These are phyloP conservation scores for Fusarium equiseti DNA, from an alignment of 2,329 filamentous ascomycete species.

Conservation along the genomic window DNA sequence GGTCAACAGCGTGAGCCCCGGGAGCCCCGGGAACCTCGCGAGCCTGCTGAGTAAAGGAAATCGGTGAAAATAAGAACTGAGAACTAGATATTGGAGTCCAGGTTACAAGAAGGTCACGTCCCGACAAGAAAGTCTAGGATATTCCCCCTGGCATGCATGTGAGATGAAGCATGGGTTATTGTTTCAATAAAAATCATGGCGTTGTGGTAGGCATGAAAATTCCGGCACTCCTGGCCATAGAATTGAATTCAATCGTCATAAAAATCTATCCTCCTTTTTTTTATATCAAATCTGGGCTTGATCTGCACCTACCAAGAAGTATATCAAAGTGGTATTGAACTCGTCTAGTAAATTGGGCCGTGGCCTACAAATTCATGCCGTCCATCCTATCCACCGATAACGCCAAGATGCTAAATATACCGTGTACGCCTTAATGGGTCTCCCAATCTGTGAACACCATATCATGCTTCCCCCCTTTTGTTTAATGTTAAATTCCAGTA, in stretches of 20 bases:
- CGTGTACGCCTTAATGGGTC: conserved; percentile 51
- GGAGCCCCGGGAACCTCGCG: conserved; percentile 62
- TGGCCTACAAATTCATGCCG: conserved; percentile 50
- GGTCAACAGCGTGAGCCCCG: conserved; percentile 63
- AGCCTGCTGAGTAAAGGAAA: conserved; percentile 49
- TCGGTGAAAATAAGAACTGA: conserved; percentile 26
- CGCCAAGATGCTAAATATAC: conserved; percentile 57
- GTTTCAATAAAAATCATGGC: conserved; percentile 54
- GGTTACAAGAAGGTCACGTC: conserved; percentile 42
- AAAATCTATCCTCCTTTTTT: conserved; percentile 34
- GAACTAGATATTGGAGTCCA: conserved; percentile 38
- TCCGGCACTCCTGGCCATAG: conserved; percentile 51
- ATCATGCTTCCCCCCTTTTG: conserved; percentile 45
- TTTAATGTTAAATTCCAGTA: conserved; percentile 57
- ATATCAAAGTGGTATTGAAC: conserved; percentile 48
- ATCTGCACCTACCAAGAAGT: conserved; percentile 26
- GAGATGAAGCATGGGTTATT: conserved; percentile 50
- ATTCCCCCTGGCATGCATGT: conserved; percentile 46
- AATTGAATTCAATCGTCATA: conserved; percentile 53
- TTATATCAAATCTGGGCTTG: not conserved
- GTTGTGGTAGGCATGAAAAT: conserved; percentile 54
- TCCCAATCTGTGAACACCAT: conserved; percentile 46
- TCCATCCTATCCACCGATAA: conserved; percentile 54
- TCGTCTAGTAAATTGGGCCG: conserved; percentile 49
- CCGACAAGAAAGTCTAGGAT: conserved; percentile 42